Base-by-base conservation (phyloP, 345 rosid species). In the Laguncularia racemosa region DNA sequence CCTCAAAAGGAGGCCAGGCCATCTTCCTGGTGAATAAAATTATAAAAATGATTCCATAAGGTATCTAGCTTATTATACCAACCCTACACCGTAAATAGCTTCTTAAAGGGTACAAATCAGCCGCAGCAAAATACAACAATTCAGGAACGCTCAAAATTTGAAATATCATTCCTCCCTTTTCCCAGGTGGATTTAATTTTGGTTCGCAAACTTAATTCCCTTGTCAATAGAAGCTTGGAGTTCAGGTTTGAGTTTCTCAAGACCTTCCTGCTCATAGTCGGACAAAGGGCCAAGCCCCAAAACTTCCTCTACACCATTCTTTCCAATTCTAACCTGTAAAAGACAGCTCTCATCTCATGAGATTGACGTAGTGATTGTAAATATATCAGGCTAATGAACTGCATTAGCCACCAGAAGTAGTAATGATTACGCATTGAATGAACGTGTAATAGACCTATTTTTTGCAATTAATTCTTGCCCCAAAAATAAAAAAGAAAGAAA, bases 241-340 rank as follows among this genome's bases (percentile, higher is more conserved):
- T 78, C 80, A 0, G 80, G 77, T 56, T 68, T 65, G 63, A 78
- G 68, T 56, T 61, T 71, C 47, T 75, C 80, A 48, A 78, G 65
- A 20, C 79, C 83, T 56, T 74, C 70, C 62, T 69, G 61, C 51
- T 78, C 77, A 15, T 50, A 78, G 59, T 69, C 83, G 2, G 79
- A 71, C 20, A 74, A 65, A 47, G 73, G 33, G 18, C 83, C 83
- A 15, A 65, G 47, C 16, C 79, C 80, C 15, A 75, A 20, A 28
- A 78, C 64, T 72, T 78, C 79, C 60, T 74, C 83, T 56, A 75
- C 83, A 3, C 83, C 92, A 14, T 81, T 78, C 90, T 81, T 86
- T 43, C 95, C 97, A 2, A 86, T 75, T 72, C 78, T 79, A 65
- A 89, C 92, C 95, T 86, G 88, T 68, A 59, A 55, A 60, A 46